Conservation (phyloP, 2,329 filamentous ascomycete genomes). For the Phaeomoniella chlamydospora region DNA sequence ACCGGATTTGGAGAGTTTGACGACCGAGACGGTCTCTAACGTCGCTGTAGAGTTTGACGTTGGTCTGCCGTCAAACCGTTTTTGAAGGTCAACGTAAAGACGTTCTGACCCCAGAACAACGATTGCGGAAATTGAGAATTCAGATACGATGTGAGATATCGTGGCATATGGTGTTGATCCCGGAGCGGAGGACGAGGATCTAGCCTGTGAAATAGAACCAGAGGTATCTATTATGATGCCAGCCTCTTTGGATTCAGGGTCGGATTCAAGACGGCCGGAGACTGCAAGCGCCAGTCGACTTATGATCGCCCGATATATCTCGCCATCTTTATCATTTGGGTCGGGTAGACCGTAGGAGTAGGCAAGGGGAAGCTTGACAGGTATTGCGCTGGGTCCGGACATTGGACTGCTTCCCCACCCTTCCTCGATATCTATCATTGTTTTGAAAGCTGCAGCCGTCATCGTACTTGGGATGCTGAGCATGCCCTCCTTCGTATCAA, state of each 20-base stretch:
- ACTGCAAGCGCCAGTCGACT: slow-evolving; percentile 67
- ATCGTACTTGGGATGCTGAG: slow-evolving; percentile 66
- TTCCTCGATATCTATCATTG: slow-evolving; percentile 74
- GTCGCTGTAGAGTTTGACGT: slow-evolving; percentile 33
- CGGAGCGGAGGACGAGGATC: slow-evolving; percentile 3
- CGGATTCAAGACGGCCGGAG: slow-evolving; percentile 62
- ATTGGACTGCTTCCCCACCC: slow-evolving; percentile 86
- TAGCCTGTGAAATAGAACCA: slow-evolving; percentile 44
- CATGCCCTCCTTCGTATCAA: slow-evolving; percentile 70
- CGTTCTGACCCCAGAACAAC: slow-evolving; percentile 68
- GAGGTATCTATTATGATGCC: slow-evolving; percentile 82
- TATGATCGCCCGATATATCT: slow-evolving; percentile 58
- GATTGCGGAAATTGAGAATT: slow-evolving; percentile 63
- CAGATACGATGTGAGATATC: slow-evolving; percentile 63
- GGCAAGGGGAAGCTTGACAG: slow-evolving; percentile 81
- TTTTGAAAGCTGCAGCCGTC: slow-evolving; percentile 74
- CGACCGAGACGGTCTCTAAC: slow-evolving; percentile 57
- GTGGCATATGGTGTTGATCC: slow-evolving; percentile 57
- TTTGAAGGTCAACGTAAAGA: slow-evolving; percentile 59
- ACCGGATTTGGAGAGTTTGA: slow-evolving; percentile 71
- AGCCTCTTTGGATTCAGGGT: slow-evolving; percentile 52
- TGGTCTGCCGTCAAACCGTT: slow-evolving; percentile 45
- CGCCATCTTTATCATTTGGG: slow-evolving; percentile 54
- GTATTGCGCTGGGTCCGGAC: slow-evolving; percentile 73
- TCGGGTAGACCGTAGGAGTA: slow-evolving; percentile 71